Percentiles rank a stretch among this genome's conserved stretches.
phyloP scores from a whole-genome alignment of 306 rosid genomes.

The Pterocarpus santalinus region DNA sequence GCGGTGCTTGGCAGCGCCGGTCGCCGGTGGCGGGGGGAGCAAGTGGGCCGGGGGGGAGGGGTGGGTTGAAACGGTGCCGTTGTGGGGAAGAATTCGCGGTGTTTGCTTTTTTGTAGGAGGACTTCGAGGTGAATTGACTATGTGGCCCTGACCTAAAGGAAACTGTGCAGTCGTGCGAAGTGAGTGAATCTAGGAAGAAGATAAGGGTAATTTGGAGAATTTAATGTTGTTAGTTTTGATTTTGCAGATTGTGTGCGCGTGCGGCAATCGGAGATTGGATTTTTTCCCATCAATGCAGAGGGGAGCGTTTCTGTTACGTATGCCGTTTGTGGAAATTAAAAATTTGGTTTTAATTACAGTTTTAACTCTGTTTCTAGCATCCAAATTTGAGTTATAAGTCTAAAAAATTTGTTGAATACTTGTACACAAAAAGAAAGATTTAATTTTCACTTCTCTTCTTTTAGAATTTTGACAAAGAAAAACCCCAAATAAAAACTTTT shows the following conservation, averaged over 20 bases:
- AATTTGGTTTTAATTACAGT: background rate
- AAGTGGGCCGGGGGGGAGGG: too few relatives aligned
- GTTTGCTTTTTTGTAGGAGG: background rate
- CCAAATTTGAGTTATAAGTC: too few relatives aligned
- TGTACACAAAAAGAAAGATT: too few relatives aligned
- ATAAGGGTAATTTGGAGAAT: conserved; percentile 37
- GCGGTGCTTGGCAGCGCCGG: conserved; percentile 19
- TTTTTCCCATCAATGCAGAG: conserved; percentile 20
- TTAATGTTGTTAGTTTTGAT: background rate
- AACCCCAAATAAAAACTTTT: too few relatives aligned
- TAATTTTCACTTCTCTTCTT: too few relatives aligned
- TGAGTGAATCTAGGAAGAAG: conserved; percentile 1
- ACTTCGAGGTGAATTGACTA: conserved; percentile 29
- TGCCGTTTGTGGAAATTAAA: background rate
- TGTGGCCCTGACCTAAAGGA: conserved; percentile 4
- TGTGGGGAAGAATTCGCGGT: background rate
- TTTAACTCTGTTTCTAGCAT: too few relatives aligned
- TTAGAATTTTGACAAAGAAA: too few relatives aligned
- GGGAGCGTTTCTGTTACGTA: background rate
- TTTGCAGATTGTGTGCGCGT: background rate
- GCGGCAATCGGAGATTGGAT: background rate
- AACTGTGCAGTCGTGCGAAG: too few relatives aligned
- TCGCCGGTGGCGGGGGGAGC: conserved; percentile 10
- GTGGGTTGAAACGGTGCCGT: conserved; percentile 46
- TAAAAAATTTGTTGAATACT: too few relatives aligned